Evolutionary conservation across 306 rosid species (phyloP), one percentile per base, ranked within the genome.

Genomic region (Cucurbita moschata): DNA sequence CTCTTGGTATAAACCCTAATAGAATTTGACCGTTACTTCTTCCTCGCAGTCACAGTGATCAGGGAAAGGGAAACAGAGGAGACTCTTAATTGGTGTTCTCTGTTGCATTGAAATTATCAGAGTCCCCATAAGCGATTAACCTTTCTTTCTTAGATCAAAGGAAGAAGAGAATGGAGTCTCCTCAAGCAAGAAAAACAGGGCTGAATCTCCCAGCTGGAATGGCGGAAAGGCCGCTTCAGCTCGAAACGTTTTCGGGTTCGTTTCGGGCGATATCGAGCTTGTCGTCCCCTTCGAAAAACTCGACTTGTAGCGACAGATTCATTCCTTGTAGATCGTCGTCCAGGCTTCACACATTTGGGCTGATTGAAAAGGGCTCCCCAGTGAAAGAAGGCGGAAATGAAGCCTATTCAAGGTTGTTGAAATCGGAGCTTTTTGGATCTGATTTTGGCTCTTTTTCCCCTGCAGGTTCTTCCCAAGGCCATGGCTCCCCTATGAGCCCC

Each of bases 321-420:
- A 95, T 95, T 10, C 99, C 99, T 0, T 95, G 99, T 75, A 86
- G 99, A 68, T 95, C 99, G 0, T 91, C 97, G 3, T 95, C 99
- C 0, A 80, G 99, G 81, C 93, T 95, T 1, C 96, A 95, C 85
- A 89, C 97, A 0, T 95, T 95, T 9, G 99, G 97, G 38, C 79
- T 95, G 11, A 76, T 82, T 1, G 97, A 95, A 46, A 89, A 85
- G 76, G 80, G 87, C 3, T 95, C 99, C 14, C 99, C 99, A 6
- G 85, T 79, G 9, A 95, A 95, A 76, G 97, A 95, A 81, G 97
- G 97, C 68, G 83, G 83, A 21, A 95, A 88, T 19, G 99, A 95
- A 72, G 93, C 87, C 0, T 95, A 95, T 47, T 83, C 91, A 1
- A 83, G 96, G 71, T 69, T 95, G 77, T 78, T 95, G 78, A 89